These are phyloP conservation scores for Hypericum androsaemum DNA, from an alignment of 345 rosid genomes.

Conservation along the genomic window DNA sequence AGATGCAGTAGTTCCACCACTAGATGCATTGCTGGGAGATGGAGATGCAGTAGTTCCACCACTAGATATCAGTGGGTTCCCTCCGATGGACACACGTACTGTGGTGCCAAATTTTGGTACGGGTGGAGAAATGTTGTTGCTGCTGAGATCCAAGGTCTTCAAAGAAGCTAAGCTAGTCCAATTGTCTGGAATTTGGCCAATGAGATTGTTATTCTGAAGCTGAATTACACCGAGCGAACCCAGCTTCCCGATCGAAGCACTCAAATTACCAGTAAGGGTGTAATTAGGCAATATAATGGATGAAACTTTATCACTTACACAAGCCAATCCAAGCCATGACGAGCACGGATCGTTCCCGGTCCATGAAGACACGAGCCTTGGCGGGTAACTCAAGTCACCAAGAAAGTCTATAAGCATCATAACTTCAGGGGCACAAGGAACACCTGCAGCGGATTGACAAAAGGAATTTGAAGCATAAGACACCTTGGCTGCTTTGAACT, in stretches of 20 bases:
- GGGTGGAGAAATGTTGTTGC: conserved; percentile 52
- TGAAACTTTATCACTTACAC: conserved; percentile 21
- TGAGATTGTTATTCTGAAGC: conserved; percentile 38
- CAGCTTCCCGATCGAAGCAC: conserved; percentile 49
- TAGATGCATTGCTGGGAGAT: conserved; percentile 18
- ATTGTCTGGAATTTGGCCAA: conserved; percentile 38
- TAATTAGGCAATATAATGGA: conserved; percentile 33
- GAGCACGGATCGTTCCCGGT: conserved; percentile 52
- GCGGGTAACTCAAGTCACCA: conserved; percentile 45
- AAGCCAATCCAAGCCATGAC: conserved; percentile 49
- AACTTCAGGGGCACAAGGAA: conserved; percentile 45
- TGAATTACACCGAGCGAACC: conserved; percentile 32
- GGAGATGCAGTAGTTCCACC: conserved; percentile 15
- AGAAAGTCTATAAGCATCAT: conserved; percentile 58
- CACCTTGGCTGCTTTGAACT: conserved; percentile 32
- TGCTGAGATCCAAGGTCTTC: conserved; percentile 41
- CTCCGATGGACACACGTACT: conserved; percentile 23
- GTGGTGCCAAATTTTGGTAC: conserved; percentile 32
- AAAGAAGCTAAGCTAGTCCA: conserved; percentile 54
- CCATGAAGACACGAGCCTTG: conserved; percentile 48
- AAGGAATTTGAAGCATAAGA: conserved; percentile 37
- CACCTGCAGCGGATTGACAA: conserved; percentile 40
- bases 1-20: conserved; percentile 19
- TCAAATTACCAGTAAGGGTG: conserved; percentile 53
- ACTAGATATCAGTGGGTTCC: conserved; percentile 34